Conservation (phyloP, 257 asterid genomes). For the Scutellaria galericulata region DNA sequence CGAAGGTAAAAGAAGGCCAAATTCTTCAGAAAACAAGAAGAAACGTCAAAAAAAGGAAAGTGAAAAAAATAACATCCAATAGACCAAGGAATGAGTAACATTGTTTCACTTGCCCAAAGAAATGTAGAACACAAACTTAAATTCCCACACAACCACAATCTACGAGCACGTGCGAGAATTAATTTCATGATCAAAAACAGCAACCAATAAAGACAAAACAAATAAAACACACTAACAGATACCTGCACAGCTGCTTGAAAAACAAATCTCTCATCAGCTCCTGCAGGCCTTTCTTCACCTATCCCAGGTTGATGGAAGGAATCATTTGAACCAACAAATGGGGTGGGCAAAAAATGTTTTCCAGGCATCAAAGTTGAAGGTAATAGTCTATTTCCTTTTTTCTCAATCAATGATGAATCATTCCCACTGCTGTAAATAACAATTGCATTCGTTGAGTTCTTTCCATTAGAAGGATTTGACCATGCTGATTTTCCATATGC, state of each 20-base stretch:
- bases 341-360: slow-evolving; percentile 46
- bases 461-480: slow-evolving; percentile 52
- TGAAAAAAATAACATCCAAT: too few relatives aligned
- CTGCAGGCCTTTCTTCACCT: slow-evolving; percentile 75
- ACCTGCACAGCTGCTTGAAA: slow-evolving; percentile 97
- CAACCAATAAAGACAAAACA: slow-evolving; percentile 23
- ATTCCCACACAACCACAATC: slow-evolving; percentile 29
- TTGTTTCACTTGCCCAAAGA: not conserved
- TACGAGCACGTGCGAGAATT: not conserved
- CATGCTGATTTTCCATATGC: slow-evolving; percentile 46
- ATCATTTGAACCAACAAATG: slow-evolving; percentile 53
- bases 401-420: slow-evolving; percentile 48
- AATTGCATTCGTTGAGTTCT: slow-evolving; percentile 41
- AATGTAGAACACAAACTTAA: not conserved
- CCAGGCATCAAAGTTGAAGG: slow-evolving; percentile 63
- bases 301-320: slow-evolving; percentile 55
- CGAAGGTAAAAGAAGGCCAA: too few relatives aligned
- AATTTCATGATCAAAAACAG: not conserved
- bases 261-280: slow-evolving; percentile 88
- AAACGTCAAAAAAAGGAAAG: too few relatives aligned
- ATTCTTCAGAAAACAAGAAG: too few relatives aligned
- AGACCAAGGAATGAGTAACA: not conserved
- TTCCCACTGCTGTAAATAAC: slow-evolving; percentile 37
- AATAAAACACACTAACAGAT: slow-evolving; percentile 33
- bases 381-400: slow-evolving; percentile 58